Evolutionary conservation across 1,284 basidiomycete genomes (phyloP), one percentile per base, ranked within the genome.

Genomic region (Sutorius eximius): DNA sequence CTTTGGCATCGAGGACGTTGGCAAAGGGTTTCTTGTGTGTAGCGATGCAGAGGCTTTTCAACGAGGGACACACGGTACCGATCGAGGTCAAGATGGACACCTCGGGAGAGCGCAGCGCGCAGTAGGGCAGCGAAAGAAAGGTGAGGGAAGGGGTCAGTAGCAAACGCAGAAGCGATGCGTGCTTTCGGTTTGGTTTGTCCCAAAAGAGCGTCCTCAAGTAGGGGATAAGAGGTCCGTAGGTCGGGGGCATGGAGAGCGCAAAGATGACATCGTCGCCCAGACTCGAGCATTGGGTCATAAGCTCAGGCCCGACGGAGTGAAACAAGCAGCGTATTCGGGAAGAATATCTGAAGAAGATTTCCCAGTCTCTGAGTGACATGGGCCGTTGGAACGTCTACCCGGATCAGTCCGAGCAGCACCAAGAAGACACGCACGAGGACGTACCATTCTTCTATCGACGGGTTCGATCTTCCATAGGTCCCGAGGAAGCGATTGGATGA

Each of bases 331-430:
- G 64, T 42, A 65, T 30, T 32, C 66, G 59, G 22, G 55, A 51
- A 13, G 61, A 63, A 46, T 71, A 65, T 51, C 32, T 61, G 18
- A 57, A 69, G 44, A 71, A 69, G 27, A 62, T 52, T 20, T 57
- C 55, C 70, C 70, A 68, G 53, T 68, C 70, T 33, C 37, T 57
- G 7, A 65, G 37, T 2, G 55, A 63, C 67, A 71, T 70, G 47
- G 67, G 54, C 22, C 67, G 61, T 51, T 53, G 54, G 36, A 68
- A 67, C 15, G 18, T 36, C 66, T 68, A 33, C 15, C 38, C 49
- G 47, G 30, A 42, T 69, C 37, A 52, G 52, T 47, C 38, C 15
- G 34, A 43, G 37, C 11, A 18, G 37, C 24, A 9, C 15, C 36
- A 16, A 9, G 15, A 33, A 40, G 38, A 40, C 10, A 18, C 33